Evolutionary conservation across 805 yeast species (phyloP), one percentile per base, ranked within the genome.

Genomic region (Yarrowia sp.): DNA sequence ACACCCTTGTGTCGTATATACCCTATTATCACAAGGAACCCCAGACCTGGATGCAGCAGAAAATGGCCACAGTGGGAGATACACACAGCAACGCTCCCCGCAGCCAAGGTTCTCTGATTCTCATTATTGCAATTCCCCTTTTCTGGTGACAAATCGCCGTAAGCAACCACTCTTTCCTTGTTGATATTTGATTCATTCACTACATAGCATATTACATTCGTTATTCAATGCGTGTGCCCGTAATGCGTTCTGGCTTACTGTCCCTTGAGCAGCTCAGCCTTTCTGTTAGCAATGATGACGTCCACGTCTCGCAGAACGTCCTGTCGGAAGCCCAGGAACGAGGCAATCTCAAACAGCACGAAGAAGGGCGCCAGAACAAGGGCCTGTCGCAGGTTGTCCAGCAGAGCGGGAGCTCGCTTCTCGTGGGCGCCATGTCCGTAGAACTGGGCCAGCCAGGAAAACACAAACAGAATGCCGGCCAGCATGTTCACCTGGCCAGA

Each of bases 301-400:
- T 84, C 83, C 82, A 89, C 86, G 7, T 75, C 73, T 69, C 79
- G 81, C 70, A 86, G 81, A 68, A 89, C 77, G 36, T 83, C 85
- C 67, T 77, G 77, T 72, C 86, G 82, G 74, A 79, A 84, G 0
- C 97, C 97, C n/a, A 87, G 73, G 69, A 79, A 77, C 73, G 91
- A 91, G 14, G 90, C 82, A 2, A 89, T 74, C 77, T 95, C 98
- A 76, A 88, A 91, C 14, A 88, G 80, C 4, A 92, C 97, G 76
- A 94, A 93, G 75, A 86, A 92, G 0, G 98, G 98, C 0, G 98
- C 98, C 71, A 93, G 81, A 0, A 94, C 92, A 19, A 94, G 77
- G 5, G 98, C 95, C 75, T 92, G 98, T 5, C 88, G 79, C 55
- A 92, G 80, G 75, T 89, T 93, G 74, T 93, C 97, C 49, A 91